A percentile compares a stretch with the other conserved stretches of the same genome.
phyloP scores from a whole-genome alignment of 176 grass and related monocot genomes.

The Eleusine coracana region DNA sequence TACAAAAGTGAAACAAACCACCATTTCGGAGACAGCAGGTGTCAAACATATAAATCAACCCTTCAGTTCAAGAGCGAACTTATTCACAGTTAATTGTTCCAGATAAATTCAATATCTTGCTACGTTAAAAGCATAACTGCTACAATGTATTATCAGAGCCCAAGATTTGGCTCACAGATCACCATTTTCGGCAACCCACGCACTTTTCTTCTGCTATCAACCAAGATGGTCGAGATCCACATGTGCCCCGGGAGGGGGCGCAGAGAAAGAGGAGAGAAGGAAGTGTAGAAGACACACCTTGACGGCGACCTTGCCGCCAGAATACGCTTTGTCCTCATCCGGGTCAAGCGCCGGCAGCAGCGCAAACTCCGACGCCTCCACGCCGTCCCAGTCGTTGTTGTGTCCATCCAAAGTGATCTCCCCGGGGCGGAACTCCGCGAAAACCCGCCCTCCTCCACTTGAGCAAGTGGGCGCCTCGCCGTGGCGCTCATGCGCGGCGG shows the following conservation, averaged over 20 bases:
- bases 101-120: conserved; percentile 21
- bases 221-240: conserved; percentile 12
- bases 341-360: conserved; percentile 88
- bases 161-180: background rate
- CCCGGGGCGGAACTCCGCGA: conserved; percentile 80
- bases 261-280: background rate
- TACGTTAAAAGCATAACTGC: background rate
- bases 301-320: conserved; percentile 69
- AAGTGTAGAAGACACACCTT: conserved; percentile 55
- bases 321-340: conserved; percentile 85
- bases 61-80: conserved; percentile 8
- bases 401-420: conserved; percentile 81
- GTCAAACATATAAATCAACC: background rate
- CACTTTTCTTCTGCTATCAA: conserved; percentile 10
- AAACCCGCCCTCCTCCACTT: conserved; percentile 52
- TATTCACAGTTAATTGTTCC: background rate
- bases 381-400: conserved; percentile 66
- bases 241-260: background rate
- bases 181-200: conserved; percentile 8
- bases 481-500: conserved; percentile 73
- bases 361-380: conserved; percentile 78
- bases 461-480: conserved; percentile 61
- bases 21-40: conserved; percentile 28
- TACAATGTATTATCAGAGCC: background rate
- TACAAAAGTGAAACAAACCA: conserved; percentile 48